Evolutionary conservation across 371 early-diverging fungal species (phyloP).

Genomic region (Rhizopus microsporus): DNA sequence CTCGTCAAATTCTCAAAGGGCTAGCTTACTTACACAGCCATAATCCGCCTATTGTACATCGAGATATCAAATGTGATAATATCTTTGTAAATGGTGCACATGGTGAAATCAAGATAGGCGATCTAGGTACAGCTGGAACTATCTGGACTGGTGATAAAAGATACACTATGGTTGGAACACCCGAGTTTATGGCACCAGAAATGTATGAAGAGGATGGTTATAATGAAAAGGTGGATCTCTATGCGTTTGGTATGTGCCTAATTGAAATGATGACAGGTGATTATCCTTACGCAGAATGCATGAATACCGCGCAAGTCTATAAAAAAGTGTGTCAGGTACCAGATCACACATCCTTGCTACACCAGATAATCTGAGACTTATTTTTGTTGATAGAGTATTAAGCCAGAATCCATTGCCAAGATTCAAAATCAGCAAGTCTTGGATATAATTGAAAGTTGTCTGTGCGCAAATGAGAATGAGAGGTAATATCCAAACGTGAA

Average conservation of each 20-base stretch:
- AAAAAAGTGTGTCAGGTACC: constrained; percentile 73
- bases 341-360: neutral
- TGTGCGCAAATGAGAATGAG: constrained; percentile 53
- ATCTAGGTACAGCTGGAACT: constrained; percentile 85
- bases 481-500: too few species aligned
- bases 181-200: constrained; percentile 97
- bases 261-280: constrained; percentile 90
- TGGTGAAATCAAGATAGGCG: constrained; percentile 93
- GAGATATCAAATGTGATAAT: constrained; percentile 87
- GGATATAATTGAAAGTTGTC: constrained; percentile 75
- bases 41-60: constrained; percentile 88
- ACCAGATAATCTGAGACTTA: too few species aligned
- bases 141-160: constrained; percentile 64
- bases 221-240: constrained; percentile 89
- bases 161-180: constrained; percentile 89
- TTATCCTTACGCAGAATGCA: constrained; percentile 89
- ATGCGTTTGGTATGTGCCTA: constrained; percentile 93
- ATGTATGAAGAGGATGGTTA: constrained; percentile 91
- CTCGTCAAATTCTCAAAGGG: constrained; percentile 82
- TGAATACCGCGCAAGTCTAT: constrained; percentile 86
- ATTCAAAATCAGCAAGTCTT: constrained; percentile 75
- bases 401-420: constrained; percentile 75
- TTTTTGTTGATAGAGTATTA: constrained; percentile 61
- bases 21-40: constrained; percentile 83
- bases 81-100: constrained; percentile 93